Evolutionary conservation across 768 basidiomycete species (phyloP).

Genomic region (Rhizopogon vinicolor): DNA sequence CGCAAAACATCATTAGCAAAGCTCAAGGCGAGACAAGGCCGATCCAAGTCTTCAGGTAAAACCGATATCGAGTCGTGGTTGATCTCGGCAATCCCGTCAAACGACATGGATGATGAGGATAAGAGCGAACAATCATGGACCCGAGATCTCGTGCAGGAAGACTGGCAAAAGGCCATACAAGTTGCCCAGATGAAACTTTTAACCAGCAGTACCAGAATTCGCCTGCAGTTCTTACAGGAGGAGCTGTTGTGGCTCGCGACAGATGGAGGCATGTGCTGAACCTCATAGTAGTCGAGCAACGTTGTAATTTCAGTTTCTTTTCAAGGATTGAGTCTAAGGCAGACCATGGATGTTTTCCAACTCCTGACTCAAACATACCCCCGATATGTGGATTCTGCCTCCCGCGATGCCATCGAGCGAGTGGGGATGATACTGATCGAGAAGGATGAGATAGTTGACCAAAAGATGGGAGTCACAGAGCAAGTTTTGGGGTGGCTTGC

Average conservation of each 20-base stretch:
- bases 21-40: conserved; percentile 45
- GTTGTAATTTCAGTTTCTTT: conserved; percentile 3
- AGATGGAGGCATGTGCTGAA: conserved; percentile 45
- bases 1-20: conserved; percentile 35
- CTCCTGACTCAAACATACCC: conserved; percentile 74
- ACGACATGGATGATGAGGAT: conserved; percentile 28
- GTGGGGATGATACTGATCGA: conserved; percentile 61
- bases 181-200: conserved; percentile 49
- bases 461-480: conserved; percentile 57
- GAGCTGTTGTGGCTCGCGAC: conserved; percentile 54
- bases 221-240: conserved; percentile 58
- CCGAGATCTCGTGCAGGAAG: conserved; percentile 43
- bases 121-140: conserved; percentile 36
- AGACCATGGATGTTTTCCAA: conserved; percentile 65
- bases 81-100: conserved; percentile 34
- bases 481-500: conserved; percentile 75
- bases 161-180: conserved; percentile 54
- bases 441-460: conserved; percentile 52
- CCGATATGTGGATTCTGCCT: conserved; percentile 69
- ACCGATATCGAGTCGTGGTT: conserved; percentile 65
- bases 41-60: conserved; percentile 26
- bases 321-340: conserved; percentile 55
- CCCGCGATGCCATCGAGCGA: conserved; percentile 65
- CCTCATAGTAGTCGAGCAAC: neutral
- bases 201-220: conserved; percentile 46